Evolutionary conservation across 345 rosid species (phyloP), one percentile per base, ranked within the genome.

Genomic region (Eucalyptus grandis): DNA sequence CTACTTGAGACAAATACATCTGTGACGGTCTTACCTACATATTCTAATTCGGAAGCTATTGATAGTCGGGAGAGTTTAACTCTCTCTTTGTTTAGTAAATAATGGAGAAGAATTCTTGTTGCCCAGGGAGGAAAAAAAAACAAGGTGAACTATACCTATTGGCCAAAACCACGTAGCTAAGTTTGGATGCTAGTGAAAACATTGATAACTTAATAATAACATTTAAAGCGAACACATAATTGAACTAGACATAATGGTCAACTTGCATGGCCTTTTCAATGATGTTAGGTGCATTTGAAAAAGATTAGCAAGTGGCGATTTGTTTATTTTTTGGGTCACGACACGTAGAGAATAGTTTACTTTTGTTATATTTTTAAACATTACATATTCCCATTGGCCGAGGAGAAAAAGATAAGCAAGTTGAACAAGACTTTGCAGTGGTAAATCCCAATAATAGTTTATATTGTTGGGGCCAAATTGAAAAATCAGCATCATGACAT

Each of bases 151-250:
- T 62, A 60, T 14, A 60, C 69, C 0, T 60, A 60, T 30, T 60
- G 7, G 11, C 58, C 17, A 22, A 54, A 54, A 54, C 26, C 11
- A 0, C 31, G 4, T 60, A 6, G 69, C 34, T 60, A 14, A 27
- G 16, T 14, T 60, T 13, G 69, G n/a, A 6, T 27, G 16, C 31
- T 0, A 6, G 8, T 27, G 69, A 60, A 27, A 16, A 27, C 7
- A 1, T 11, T 60, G 67, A 60, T 60, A 7, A n/a, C 37, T 65
- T 65, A 8, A 4, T 14, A n/a, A 4, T 7, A 15, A 0, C 37
- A n/a, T 0, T 12, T 65, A n/a, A 30, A 0, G 19, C 3, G 6
- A 7, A 14, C 10, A 2, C 77, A 65, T n/a, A 3, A 65, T n/a
- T 65, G 77, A 65, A 6, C 21, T 14, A n/a, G 72, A 62, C 34